Evolutionary conservation across 345 rosid species (phyloP), one percentile per base, ranked within the genome.

Genomic region (Bruguiera gymnorhiza): DNA sequence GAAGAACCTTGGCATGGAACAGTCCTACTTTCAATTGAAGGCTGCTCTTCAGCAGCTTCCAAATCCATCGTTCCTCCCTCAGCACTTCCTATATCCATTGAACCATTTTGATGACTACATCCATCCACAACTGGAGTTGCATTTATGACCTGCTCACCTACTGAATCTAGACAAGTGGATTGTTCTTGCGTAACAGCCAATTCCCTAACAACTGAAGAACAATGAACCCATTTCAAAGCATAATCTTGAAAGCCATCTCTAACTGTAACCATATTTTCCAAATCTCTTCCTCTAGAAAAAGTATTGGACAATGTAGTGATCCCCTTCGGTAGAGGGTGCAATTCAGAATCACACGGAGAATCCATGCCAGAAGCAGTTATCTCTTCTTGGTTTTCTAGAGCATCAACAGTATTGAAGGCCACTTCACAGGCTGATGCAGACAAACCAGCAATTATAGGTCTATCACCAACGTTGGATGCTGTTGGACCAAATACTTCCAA

Each of bases 31-130:
- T 73, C 75, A 70, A 32, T 70, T 55, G 58, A 60, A 24, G 24
- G 67, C 75, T 70, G 79, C 63, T 76, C 77, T 75, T 74, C 81
- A 57, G 71, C 73, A 70, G 74, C 61, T 71, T 73, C 76, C 26
- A 55, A 64, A 54, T 63, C 70, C 68, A 54, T 62, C 26, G 43
- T 72, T 32, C 63, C 83, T 31, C 63, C 51, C 62, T 60, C 57
- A 54, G 39, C 56, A 55, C 50, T 75, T 80, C 83, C 89, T 62
- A 66, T 61, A 70, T 66, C 65, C 72, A 66, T 66, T 63, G 73
- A 62, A 36, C 74, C 76, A 63, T 34, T 65, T 65, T 72, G 75
- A 80, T 55, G 70, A 16, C 70, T 63, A 60, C 36, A 62, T 43
- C 54, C 78, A 69, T 66, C 65, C 59, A 67, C 53, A 77, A 60